Conservation (phyloP, 2,329 filamentous ascomycete species). For the Penicillium brevicompactum region DNA sequence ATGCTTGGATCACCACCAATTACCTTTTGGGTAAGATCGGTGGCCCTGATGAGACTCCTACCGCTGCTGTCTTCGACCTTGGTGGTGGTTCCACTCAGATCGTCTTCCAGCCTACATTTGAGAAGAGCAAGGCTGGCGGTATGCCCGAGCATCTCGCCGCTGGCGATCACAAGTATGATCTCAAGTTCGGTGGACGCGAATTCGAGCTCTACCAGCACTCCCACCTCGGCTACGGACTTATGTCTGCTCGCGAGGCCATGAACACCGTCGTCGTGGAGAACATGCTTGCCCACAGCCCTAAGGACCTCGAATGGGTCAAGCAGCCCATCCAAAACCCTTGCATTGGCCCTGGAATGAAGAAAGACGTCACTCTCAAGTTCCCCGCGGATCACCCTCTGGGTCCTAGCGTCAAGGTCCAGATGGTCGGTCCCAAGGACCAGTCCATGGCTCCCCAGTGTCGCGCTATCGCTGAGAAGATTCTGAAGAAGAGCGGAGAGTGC, state of each 20-base stretch:
- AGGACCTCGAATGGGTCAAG: slow-evolving; percentile 67
- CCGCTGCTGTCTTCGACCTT: slow-evolving; percentile 92
- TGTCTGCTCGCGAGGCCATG: slow-evolving; percentile 88
- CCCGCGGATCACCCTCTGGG: slow-evolving; percentile 67
- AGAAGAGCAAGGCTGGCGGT: slow-evolving; percentile 69
- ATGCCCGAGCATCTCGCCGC: slow-evolving; percentile 83
- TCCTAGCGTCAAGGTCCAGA: slow-evolving; percentile 70
- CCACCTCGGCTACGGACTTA: slow-evolving; percentile 93
- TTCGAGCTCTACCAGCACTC: slow-evolving; percentile 98
- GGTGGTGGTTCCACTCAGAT: slow-evolving; percentile 98
- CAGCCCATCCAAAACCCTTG: slow-evolving; percentile 80
- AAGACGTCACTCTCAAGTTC: slow-evolving; percentile 72
- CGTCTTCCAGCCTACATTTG: slow-evolving; percentile 95
- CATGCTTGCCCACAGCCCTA: slow-evolving; percentile 64
- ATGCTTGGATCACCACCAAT: slow-evolving; percentile 98
- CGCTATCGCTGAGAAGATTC: slow-evolving; percentile 82
- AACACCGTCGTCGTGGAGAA: slow-evolving; percentile 75
- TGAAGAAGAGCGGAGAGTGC: slow-evolving; percentile 84
- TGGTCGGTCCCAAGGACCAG: slow-evolving; percentile 74
- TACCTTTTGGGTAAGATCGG: slow-evolving; percentile 98
- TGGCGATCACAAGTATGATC: slow-evolving; percentile 93
- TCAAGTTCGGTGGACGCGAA: slow-evolving; percentile 84
- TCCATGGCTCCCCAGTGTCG: slow-evolving; percentile 85
- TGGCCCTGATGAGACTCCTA: slow-evolving; percentile 83
- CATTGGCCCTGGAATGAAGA: slow-evolving; percentile 77